phyloP scores from a whole-genome alignment of 164 flowering plant species.

The Umbilicus rupestris region DNA sequence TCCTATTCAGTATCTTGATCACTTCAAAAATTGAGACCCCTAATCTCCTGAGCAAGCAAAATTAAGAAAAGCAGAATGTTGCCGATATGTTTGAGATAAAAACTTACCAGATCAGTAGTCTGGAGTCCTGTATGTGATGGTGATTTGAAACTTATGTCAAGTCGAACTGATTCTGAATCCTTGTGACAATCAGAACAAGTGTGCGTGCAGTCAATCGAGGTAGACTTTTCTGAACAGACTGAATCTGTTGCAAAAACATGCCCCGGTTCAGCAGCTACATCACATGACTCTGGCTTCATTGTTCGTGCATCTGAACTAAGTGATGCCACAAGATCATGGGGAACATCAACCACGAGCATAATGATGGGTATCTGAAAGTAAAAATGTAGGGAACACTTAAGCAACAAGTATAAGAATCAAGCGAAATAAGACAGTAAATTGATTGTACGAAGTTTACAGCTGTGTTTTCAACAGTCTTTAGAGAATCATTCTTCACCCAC shows the following conservation, averaged over 20 bases:
- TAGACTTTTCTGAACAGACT: constrained; percentile 12
- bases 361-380: constrained; percentile 75
- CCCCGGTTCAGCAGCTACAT: constrained; percentile 25
- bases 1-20: not conserved
- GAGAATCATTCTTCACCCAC: constrained; percentile 93
- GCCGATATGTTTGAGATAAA: not conserved
- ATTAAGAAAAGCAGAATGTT: not conserved
- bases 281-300: constrained; percentile 30
- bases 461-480: constrained; percentile 94
- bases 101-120: constrained; percentile 77
- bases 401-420: constrained; percentile 1
- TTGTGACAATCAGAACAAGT: constrained; percentile 20
- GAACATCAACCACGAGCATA: constrained; percentile 95
- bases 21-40: not conserved
- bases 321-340: constrained; percentile 43
- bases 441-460: constrained; percentile 47
- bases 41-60: not conserved
- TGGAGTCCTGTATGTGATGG: constrained; percentile 91
- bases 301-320: constrained; percentile 31
- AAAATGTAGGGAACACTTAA: constrained; percentile 7
- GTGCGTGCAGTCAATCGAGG: constrained; percentile 25
- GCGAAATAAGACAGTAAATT: not conserved
- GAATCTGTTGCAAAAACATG: not conserved
- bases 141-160: constrained; percentile 94
- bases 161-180: constrained; percentile 57